Evolutionary conservation across 2,329 filamentous ascomycete genomes (phyloP).

Genomic region (Orbilia javanica): DNA sequence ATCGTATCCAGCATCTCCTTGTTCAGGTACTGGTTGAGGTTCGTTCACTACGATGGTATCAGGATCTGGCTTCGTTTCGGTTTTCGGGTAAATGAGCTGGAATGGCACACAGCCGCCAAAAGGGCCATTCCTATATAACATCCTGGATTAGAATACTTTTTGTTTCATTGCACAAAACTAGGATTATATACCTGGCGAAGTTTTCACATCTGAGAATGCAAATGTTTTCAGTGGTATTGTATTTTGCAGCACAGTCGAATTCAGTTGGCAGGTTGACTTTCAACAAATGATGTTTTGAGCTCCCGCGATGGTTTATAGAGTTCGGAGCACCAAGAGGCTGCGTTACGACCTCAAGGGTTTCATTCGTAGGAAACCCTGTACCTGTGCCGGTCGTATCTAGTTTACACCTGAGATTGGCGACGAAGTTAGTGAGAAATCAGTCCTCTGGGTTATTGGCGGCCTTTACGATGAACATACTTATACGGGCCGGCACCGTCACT

Average conservation of each 20-base stretch:
- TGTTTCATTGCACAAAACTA: too few relatives aligned
- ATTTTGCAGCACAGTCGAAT: neutral
- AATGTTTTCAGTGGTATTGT: neutral
- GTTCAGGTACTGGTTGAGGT: neutral
- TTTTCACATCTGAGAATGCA: constrained; percentile 20
- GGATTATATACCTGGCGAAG: neutral
- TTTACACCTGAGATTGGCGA: too few relatives aligned
- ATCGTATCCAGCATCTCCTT: constrained; percentile 23
- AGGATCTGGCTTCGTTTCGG: too few relatives aligned
- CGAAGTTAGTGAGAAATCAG: too few relatives aligned
- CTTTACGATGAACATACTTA: too few relatives aligned
- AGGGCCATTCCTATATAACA: neutral
- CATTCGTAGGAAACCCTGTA: neutral
- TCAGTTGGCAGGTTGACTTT: neutral
- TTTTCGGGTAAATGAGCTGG: neutral
- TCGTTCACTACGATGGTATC: neutral
- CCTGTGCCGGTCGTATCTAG: neutral
- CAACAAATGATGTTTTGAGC: neutral
- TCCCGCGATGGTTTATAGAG: too few relatives aligned
- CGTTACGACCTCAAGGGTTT: too few relatives aligned
- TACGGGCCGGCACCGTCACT: constrained; percentile 19
- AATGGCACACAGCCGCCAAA: neutral
- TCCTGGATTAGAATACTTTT: too few relatives aligned
- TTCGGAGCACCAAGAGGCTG: too few relatives aligned
- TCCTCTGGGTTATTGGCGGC: too few relatives aligned